These are phyloP conservation scores for Kodamaea derodonti DNA, from an alignment of 1,139 yeast genomes.

Conservation along the genomic window DNA sequence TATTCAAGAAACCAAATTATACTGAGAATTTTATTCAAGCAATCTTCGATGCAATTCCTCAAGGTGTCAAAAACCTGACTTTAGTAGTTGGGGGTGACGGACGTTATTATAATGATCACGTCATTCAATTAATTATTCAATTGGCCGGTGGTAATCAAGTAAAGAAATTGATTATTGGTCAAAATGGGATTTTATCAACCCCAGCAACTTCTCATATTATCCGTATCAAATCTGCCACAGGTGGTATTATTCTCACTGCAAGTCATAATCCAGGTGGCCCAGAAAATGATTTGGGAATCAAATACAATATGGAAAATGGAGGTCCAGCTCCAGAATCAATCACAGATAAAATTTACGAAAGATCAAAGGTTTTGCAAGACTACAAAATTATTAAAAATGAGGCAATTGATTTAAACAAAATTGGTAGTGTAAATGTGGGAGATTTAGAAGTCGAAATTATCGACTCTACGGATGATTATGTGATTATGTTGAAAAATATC, in stretches of 20 bases:
- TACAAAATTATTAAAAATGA: conserved; percentile 62
- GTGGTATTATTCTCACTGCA: conserved; percentile 95
- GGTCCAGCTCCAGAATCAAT: conserved; percentile 99
- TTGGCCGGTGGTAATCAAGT: conserved; percentile 94
- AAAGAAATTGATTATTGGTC: conserved; percentile 78
- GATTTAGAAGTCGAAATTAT: conserved; percentile 63
- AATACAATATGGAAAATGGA: conserved; percentile 91
- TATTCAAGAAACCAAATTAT: conserved; percentile 76
- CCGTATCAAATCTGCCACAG: conserved; percentile 65
- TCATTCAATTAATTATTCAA: conserved; percentile 74
- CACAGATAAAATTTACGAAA: conserved; percentile 80
- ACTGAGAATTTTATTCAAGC: conserved; percentile 95
- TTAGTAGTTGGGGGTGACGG: conserved; percentile 98
- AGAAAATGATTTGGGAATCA: conserved; percentile 86
- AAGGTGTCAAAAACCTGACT: conserved; percentile 70
- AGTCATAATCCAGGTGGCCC: conserved; percentile 99
- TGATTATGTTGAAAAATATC: conserved; percentile 72
- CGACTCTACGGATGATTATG: conserved; percentile 78
- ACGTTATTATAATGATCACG: conserved; percentile 80
- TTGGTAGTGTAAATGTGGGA: conserved; percentile 55
- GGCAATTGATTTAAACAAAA: conserved; percentile 52
- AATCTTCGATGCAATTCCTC: conserved; percentile 82
- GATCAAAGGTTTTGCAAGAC: conserved; percentile 52
- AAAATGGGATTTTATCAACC: conserved; percentile 82
- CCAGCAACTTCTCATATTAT: conserved; percentile 96